Evolutionary conservation across 768 basidiomycete genomes (phyloP).

Genomic region (Mrakia blollopis): DNA sequence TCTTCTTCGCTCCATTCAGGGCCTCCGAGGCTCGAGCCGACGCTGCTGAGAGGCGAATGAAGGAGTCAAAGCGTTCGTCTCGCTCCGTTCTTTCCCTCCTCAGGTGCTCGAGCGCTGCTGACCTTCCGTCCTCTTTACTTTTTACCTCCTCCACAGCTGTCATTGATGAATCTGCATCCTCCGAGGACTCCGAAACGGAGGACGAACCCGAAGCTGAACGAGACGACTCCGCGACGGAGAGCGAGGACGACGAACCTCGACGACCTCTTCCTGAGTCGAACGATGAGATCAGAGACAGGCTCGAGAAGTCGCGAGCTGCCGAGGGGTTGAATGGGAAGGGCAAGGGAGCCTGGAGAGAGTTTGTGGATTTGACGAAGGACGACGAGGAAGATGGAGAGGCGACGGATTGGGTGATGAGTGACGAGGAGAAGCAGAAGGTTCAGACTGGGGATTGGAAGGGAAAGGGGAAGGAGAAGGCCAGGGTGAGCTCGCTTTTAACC

Average conservation of each 20-base stretch:
- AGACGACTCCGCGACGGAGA: not conserved
- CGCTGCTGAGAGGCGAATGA: not conserved
- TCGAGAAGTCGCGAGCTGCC: not conserved
- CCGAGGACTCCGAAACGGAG: not conserved
- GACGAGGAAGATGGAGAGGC: not conserved
- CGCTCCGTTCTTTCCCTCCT: not conserved
- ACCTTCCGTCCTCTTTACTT: not conserved
- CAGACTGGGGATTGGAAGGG: not conserved
- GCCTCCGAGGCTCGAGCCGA: not conserved
- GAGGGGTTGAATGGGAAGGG: not conserved
- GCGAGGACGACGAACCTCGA: not conserved
- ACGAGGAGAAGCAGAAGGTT: not conserved
- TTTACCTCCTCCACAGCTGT: not conserved
- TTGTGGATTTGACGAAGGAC: not conserved
- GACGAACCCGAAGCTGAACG: not conserved
- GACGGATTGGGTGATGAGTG: not conserved
- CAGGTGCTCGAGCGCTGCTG: not conserved
- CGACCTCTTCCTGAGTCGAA: not conserved
- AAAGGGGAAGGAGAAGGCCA: not conserved
- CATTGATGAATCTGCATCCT: not conserved
- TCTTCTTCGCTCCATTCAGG: not conserved
- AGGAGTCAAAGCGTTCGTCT: conserved; percentile 1
- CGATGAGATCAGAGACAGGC: not conserved
- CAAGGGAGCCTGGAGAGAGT: not conserved
- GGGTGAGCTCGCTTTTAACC: too few species aligned